A percentile compares a stretch with the other conserved stretches of the same genome.
These are phyloP conservation scores for Salvia splendens DNA, from an alignment of 257 asterid species.

Conservation along the genomic window DNA sequence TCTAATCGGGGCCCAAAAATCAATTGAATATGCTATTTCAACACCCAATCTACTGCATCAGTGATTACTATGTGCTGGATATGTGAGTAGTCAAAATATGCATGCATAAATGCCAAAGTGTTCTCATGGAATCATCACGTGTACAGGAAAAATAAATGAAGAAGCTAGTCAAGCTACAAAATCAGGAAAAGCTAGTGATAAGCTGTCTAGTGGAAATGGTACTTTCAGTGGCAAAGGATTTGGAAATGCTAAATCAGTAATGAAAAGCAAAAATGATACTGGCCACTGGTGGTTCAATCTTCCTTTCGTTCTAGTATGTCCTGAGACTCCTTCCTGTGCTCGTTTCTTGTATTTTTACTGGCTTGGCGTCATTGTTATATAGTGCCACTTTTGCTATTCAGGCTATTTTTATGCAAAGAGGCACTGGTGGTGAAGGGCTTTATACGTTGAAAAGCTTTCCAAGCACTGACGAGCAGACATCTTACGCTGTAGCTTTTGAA, in stretches of 20 bases:
- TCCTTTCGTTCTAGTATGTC: conserved; percentile 81
- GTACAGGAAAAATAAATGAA: too few species aligned
- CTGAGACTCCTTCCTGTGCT: not conserved
- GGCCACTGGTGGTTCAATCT: conserved; percentile 81
- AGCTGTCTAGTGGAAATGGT: conserved; percentile 37
- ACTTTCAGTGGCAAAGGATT: conserved; percentile 35
- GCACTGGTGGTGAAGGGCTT: conserved; percentile 49
- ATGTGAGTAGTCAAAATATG: conserved; percentile 23
- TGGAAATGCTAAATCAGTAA: conserved; percentile 36
- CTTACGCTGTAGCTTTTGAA: conserved; percentile 79
- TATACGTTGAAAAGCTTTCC: conserved; percentile 54
- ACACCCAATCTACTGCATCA: conserved; percentile 20
- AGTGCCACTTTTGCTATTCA: conserved; percentile 35
- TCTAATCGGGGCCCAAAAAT: conserved; percentile 7
- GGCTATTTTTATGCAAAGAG: conserved; percentile 65
- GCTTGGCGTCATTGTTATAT: not conserved
- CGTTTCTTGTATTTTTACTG: conserved; percentile 25
- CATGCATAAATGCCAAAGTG: not conserved
- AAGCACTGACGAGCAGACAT: conserved; percentile 31
- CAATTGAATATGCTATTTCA: conserved; percentile 3
- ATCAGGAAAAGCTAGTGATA: conserved; percentile 36
- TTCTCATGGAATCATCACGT: conserved; percentile 13
- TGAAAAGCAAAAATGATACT: conserved; percentile 35
- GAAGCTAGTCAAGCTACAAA: conserved; percentile 17
- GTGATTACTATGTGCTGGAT: not conserved